Evolutionary conservation across 176 grass and related monocot species (phyloP).

Genomic region (Aegilops bicornis): DNA sequence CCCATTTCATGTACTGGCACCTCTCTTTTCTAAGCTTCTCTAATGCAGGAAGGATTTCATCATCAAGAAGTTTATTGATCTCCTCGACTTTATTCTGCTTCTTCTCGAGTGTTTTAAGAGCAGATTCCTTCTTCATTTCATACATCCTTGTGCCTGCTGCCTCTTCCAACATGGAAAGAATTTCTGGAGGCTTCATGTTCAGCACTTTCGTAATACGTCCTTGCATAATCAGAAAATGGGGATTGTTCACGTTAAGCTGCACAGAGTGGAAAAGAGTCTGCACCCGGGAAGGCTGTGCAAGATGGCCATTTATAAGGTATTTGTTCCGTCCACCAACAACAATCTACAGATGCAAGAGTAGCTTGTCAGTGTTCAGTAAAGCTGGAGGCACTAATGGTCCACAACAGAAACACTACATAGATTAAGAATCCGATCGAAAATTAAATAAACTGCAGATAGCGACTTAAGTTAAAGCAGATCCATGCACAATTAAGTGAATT

Average conservation of each 20-base stretch:
- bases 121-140: slow-evolving; percentile 96
- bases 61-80: slow-evolving; percentile 87
- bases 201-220: slow-evolving; percentile 96
- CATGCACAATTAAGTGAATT: background rate
- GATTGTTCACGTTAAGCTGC: slow-evolving; percentile 98
- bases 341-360: slow-evolving; percentile 50
- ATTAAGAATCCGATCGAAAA: background rate
- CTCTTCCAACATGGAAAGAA: slow-evolving; percentile 99
- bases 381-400: background rate
- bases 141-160: slow-evolving; percentile 98
- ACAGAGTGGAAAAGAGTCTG: slow-evolving; percentile 97
- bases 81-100: slow-evolving; percentile 98
- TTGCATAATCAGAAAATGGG: slow-evolving; percentile 99
- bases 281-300: slow-evolving; percentile 83
- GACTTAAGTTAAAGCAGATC: background rate
- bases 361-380: slow-evolving; percentile 15
- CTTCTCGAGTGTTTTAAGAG: slow-evolving; percentile 93
- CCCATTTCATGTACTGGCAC: slow-evolving; percentile 93
- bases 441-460: slow-evolving; percentile 20
- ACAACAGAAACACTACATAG: slow-evolving; percentile 17
- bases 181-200: slow-evolving; percentile 95
- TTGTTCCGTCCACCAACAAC: slow-evolving; percentile 88
- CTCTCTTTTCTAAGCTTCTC: slow-evolving; percentile 94
- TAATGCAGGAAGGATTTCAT: slow-evolving; percentile 92
- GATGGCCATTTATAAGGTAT: slow-evolving; percentile 92